Evolutionary conservation across 306 rosid species (phyloP).

Genomic region (Medicago ruthenica): DNA sequence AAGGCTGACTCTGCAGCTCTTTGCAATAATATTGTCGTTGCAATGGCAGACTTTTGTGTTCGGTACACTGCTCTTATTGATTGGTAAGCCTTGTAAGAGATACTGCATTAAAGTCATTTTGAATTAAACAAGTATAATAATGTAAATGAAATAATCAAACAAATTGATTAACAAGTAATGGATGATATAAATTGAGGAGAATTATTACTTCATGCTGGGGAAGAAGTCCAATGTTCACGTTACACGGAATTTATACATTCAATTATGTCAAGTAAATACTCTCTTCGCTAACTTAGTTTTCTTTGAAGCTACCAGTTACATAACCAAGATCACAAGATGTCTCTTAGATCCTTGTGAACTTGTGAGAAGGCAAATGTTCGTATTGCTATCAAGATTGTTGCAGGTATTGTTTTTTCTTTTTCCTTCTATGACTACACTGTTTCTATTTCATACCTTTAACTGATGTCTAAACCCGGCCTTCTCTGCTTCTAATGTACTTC

Average conservation of each 20-base stretch:
- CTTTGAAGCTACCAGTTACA: constrained; percentile 73
- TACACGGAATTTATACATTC: constrained; percentile 5
- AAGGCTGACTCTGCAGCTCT: constrained; percentile 80
- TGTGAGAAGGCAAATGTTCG: constrained; percentile 93
- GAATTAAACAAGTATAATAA: constrained; percentile 9
- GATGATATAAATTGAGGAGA: background rate
- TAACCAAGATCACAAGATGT: constrained; percentile 83
- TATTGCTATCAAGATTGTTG: constrained; percentile 84
- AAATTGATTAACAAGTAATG: constrained; percentile 9
- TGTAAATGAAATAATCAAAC: background rate
- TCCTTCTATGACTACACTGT: constrained; percentile 19
- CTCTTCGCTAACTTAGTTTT: constrained; percentile 46
- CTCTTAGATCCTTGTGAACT: constrained; percentile 94
- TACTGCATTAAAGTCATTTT: constrained; percentile 15
- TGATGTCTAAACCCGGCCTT: too few species aligned
- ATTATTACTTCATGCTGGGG: constrained; percentile 12
- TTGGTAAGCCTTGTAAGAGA: constrained; percentile 62
- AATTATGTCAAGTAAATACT: constrained; percentile 22
- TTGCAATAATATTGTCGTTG: constrained; percentile 86
- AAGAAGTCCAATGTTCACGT: constrained; percentile 21
- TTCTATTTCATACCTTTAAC: constrained; percentile 23
- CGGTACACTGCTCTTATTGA: constrained; percentile 96
- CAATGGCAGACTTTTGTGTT: constrained; percentile 92
- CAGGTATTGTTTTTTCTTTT: constrained; percentile 60
- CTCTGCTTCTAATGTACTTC: constrained; percentile 12